Conservation (phyloP, 352 stramenopile genomes). For the Phytopythium mirpurense region DNA sequence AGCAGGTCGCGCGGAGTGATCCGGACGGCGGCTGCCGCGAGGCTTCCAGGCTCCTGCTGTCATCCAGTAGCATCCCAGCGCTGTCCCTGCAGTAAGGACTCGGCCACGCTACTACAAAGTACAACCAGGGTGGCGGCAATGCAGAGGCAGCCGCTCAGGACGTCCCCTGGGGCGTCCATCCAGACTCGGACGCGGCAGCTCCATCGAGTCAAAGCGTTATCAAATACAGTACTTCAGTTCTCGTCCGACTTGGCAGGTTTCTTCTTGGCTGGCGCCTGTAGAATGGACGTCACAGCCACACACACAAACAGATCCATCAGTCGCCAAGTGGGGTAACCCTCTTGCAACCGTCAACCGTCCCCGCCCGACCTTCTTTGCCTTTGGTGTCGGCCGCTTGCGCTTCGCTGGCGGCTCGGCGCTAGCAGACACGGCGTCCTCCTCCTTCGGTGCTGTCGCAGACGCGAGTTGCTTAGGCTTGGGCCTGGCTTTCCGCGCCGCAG, state of each 20-base stretch:
- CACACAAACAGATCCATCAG: background rate
- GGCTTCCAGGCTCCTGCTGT: conserved; percentile 45
- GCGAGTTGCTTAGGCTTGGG: background rate
- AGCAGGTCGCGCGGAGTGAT: conserved; percentile 34
- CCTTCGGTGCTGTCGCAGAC: background rate
- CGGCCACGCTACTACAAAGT: background rate
- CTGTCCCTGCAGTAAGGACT: conserved; percentile 15
- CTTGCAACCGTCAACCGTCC: background rate
- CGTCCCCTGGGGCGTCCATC: background rate
- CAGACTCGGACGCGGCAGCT: background rate
- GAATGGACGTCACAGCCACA: background rate
- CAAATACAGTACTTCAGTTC: background rate
- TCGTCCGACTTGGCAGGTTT: background rate
- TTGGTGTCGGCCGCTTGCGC: conserved; percentile 6
- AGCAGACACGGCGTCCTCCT: background rate
- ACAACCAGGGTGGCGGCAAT: background rate
- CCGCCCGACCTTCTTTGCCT: background rate
- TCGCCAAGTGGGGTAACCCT: too few species aligned
- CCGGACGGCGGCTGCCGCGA: conserved; percentile 68
- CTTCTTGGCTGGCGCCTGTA: conserved; percentile 2
- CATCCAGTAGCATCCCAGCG: conserved; percentile 29
- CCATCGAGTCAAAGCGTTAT: conserved; percentile 1
- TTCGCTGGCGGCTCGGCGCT: conserved; percentile 2
- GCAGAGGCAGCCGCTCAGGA: background rate
- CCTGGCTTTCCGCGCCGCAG: conserved; percentile 3